These are phyloP conservation scores for Eragrostis tef DNA, from an alignment of 202 grass and related monocot genomes.

Conservation along the genomic window DNA sequence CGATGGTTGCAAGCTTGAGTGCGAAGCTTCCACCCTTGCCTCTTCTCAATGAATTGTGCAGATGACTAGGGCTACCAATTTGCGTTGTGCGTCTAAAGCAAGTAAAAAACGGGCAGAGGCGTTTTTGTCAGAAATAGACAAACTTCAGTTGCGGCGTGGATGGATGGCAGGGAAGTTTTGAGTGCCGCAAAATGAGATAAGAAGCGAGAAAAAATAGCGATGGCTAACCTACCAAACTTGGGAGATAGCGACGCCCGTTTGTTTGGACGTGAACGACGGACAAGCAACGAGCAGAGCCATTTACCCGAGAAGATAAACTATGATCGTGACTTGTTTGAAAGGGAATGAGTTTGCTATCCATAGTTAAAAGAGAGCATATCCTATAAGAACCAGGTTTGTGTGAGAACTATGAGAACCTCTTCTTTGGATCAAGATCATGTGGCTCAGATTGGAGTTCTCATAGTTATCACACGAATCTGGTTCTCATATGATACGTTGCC, in stretches of 20 bases:
- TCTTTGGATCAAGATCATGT: too few species aligned
- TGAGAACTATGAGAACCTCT: too few species aligned
- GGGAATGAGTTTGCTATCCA: neutral
- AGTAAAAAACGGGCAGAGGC: neutral
- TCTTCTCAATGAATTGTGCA: neutral
- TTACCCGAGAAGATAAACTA: neutral
- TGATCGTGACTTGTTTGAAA: slow-evolving; percentile 24
- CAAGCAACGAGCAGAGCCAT: neutral
- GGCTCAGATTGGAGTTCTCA: too few species aligned
- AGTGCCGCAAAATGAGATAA: slow-evolving; percentile 45
- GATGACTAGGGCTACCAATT: neutral
- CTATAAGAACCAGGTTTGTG: too few species aligned
- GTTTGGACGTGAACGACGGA: slow-evolving; percentile 23
- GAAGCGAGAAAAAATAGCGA: slow-evolving; percentile 44
- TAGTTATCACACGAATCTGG: too few species aligned
- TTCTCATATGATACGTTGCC: too few species aligned
- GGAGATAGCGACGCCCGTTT: slow-evolving; percentile 46
- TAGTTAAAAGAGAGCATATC: too few species aligned
- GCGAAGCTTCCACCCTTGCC: slow-evolving; percentile 20
- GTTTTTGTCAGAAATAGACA: slow-evolving; percentile 12
- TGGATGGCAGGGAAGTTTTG: slow-evolving; percentile 11
- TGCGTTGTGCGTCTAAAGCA: neutral
- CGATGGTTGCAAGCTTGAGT: neutral
- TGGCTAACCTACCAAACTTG: slow-evolving; percentile 50
- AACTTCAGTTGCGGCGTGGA: slow-evolving; percentile 38